These are phyloP conservation scores for Zygnema circumcarinatum DNA, from an alignment of 139 green algal species.

Conservation along the genomic window DNA sequence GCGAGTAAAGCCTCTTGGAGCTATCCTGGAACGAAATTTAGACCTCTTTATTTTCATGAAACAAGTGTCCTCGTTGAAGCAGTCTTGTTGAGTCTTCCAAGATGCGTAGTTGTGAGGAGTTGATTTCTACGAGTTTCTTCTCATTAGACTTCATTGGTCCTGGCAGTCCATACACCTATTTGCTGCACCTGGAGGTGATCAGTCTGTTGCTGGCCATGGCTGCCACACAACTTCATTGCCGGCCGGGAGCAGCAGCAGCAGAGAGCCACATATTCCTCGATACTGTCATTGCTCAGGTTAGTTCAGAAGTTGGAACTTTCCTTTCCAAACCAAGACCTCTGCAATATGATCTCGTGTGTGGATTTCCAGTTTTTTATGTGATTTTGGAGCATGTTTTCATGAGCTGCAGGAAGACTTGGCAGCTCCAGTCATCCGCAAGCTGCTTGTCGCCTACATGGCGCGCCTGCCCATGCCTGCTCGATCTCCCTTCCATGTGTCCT, in stretches of 20 bases:
- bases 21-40: conserved; percentile 19
- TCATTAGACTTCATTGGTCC: too few species aligned
- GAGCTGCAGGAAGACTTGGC: conserved; percentile 59
- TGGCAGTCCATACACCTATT: conserved; percentile 68
- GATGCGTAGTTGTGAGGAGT: too few species aligned
- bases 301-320: background rate
- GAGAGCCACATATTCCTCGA: conserved; percentile 47
- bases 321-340: too few species aligned
- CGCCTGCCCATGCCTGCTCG: conserved; percentile 32
- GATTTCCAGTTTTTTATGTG: too few species aligned
- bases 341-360: too few species aligned
- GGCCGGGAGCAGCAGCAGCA: conserved; percentile 8
- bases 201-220: conserved; percentile 71
- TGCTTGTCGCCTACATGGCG: conserved; percentile 60
- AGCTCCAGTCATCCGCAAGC: conserved; percentile 58
- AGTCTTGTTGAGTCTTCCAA: too few species aligned
- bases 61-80: too few species aligned
- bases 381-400: too few species aligned
- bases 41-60: too few species aligned
- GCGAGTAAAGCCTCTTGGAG: background rate
- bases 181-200: conserved; percentile 75
- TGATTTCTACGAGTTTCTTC: too few species aligned
- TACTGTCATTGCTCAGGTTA: conserved; percentile 48
- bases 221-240: conserved; percentile 75
- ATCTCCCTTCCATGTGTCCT: conserved; percentile 1